Percentiles rank a stretch among this genome's conserved stretches.
These are phyloP conservation scores for Cryptosporidium parvum DNA, from an alignment of 169 alveolate genomes.

Conservation along the genomic window DNA sequence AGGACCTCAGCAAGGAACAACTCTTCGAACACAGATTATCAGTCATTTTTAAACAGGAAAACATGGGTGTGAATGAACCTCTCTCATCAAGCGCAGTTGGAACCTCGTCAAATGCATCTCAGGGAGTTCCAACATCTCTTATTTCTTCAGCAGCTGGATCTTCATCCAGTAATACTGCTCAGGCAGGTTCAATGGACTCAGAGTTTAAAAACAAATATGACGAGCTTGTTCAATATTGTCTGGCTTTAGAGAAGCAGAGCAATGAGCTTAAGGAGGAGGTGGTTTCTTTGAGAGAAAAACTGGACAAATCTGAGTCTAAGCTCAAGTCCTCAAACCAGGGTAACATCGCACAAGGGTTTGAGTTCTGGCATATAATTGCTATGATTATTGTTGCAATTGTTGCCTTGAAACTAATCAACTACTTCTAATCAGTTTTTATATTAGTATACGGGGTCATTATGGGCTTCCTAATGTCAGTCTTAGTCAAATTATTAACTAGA, in stretches of 20 bases:
- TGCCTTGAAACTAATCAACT: conserved; percentile 71
- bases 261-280: conserved; percentile 68
- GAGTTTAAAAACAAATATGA: conserved; percentile 82
- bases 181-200: conserved; percentile 77
- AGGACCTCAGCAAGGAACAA: conserved; percentile 83
- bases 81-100: conserved; percentile 78
- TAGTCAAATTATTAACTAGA: neutral
- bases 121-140: neutral
- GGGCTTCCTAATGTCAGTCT: conserved; percentile 39
- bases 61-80: conserved; percentile 82
- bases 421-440: conserved; percentile 36
- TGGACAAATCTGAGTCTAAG: conserved; percentile 41
- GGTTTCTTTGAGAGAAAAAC: conserved; percentile 34
- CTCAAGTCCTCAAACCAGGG: conserved; percentile 27
- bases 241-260: conserved; percentile 87
- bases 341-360: conserved; percentile 65
- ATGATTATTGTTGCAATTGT: conserved; percentile 69
- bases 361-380: conserved; percentile 68
- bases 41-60: conserved; percentile 86
- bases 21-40: conserved; percentile 86
- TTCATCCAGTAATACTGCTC: conserved; percentile 79
- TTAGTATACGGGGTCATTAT: conserved; percentile 49
- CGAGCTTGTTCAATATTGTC: conserved; percentile 88
- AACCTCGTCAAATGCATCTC: conserved; percentile 21
- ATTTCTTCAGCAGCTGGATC: conserved; percentile 23